These are phyloP conservation scores for Aspergillus fructus DNA, from an alignment of 2,329 filamentous ascomycete genomes.

Conservation along the genomic window DNA sequence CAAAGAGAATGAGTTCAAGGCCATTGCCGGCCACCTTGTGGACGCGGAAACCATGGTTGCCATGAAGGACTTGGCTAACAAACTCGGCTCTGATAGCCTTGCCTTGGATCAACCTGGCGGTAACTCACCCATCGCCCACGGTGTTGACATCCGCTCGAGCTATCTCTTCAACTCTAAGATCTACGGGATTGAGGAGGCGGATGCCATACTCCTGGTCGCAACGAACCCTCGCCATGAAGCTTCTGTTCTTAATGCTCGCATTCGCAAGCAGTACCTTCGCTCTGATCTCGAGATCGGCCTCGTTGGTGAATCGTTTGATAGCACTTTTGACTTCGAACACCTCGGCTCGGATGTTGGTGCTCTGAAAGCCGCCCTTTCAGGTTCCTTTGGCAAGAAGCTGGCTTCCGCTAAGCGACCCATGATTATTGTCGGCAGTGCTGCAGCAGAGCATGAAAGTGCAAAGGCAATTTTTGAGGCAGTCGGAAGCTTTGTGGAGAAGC, in stretches of 20 bases:
- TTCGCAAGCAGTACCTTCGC: conserved; percentile 95
- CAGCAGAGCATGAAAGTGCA: conserved; percentile 85
- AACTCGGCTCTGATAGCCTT: conserved; percentile 92
- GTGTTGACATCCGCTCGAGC: conserved; percentile 88
- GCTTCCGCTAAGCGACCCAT: conserved; percentile 85
- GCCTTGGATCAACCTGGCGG: conserved; percentile 87
- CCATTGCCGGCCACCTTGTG: conserved; percentile 82
- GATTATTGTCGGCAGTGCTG: conserved; percentile 92
- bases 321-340: conserved; percentile 93
- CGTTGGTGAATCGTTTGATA: conserved; percentile 86
- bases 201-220: conserved; percentile 86
- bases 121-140: conserved; percentile 81
- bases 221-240: conserved; percentile 96
- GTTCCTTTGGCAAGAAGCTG: conserved; percentile 90
- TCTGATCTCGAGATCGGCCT: conserved; percentile 92
- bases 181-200: conserved; percentile 88
- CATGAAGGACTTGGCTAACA: conserved; percentile 96
- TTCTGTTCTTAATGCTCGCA: conserved; percentile 90
- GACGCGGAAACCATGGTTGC: conserved; percentile 93
- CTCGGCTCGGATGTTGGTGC: conserved; percentile 76
- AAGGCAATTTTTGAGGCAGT: conserved; percentile 92
- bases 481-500: conserved; percentile 88
- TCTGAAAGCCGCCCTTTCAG: conserved; percentile 80
- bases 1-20: conserved; percentile 93
- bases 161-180: conserved; percentile 97